Evolutionary conservation across 768 basidiomycete species (phyloP).

Genomic region (Strobilomyces dryophilus): DNA sequence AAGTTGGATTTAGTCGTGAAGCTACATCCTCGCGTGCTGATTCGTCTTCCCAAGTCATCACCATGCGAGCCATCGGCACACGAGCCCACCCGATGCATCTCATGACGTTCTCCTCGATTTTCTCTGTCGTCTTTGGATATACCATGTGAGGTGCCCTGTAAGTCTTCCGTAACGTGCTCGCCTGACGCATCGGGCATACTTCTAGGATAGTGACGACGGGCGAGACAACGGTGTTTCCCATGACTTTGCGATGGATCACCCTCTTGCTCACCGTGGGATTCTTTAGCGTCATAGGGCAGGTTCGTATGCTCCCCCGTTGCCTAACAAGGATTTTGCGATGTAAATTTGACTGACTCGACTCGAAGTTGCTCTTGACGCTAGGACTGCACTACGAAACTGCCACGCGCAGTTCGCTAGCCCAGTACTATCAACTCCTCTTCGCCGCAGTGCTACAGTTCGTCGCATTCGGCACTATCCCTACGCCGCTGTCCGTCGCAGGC

Average conservation of each 20-base stretch:
- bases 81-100: slow-evolving; percentile 73
- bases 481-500: slow-evolving; percentile 57
- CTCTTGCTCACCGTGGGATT: slow-evolving; percentile 16
- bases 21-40: neutral
- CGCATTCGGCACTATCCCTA: slow-evolving; percentile 59
- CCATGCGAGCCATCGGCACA: slow-evolving; percentile 67
- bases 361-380: slow-evolving; percentile 51
- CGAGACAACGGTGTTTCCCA: slow-evolving; percentile 14
- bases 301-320: neutral
- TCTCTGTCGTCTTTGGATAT: slow-evolving; percentile 38
- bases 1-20: slow-evolving; percentile 24
- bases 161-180: neutral
- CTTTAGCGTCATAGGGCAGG: slow-evolving; percentile 17
- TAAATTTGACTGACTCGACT: neutral
- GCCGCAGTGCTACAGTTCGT: slow-evolving; percentile 60
- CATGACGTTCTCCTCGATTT: slow-evolving; percentile 60
- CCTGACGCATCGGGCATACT: neutral
- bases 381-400: slow-evolving; percentile 66
- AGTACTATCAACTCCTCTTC: slow-evolving; percentile 67
- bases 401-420: slow-evolving; percentile 55
- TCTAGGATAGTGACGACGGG: slow-evolving; percentile 10
- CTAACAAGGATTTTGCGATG: neutral
- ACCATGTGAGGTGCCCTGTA: slow-evolving; percentile 5
- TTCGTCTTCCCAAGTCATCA: slow-evolving; percentile 33
- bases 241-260: slow-evolving; percentile 13